Conservation (phyloP, 208 protist species). For the Crithidia sp. region DNA sequence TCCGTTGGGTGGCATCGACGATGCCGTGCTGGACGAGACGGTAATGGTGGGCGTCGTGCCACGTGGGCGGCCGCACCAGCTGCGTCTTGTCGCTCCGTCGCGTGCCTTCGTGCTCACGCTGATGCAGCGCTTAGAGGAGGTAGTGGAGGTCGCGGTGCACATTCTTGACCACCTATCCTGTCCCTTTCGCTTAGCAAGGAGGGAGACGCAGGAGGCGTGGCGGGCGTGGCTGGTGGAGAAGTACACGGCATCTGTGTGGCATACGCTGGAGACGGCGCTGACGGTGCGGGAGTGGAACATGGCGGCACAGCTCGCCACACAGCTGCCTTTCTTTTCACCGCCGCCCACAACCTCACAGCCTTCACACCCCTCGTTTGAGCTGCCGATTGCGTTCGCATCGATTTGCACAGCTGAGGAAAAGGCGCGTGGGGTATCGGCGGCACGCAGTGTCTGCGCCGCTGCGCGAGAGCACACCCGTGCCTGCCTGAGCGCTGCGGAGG, state of each 20-base stretch:
- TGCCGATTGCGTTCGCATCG: too few relatives aligned
- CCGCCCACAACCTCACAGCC: too few relatives aligned
- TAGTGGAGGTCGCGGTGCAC: constrained; percentile 16
- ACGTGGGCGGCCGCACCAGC: constrained; percentile 47
- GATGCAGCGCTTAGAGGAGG: constrained; percentile 31
- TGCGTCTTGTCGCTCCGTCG: constrained; percentile 55
- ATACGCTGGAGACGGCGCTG: constrained; percentile 9
- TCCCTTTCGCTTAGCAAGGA: background rate
- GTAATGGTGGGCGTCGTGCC: constrained; percentile 59
- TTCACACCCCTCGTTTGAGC: too few relatives aligned
- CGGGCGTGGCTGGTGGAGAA: background rate
- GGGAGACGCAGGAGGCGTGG: background rate
- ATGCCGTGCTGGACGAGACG: constrained; percentile 65
- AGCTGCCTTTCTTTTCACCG: constrained; percentile 15
- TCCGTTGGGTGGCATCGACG: constrained; percentile 32
- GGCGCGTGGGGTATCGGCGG: background rate
- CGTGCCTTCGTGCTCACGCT: constrained; percentile 42
- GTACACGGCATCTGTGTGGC: constrained; percentile 7
- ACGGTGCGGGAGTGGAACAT: constrained; percentile 17
- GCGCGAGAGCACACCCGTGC: constrained; percentile 27
- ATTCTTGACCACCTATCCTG: constrained; percentile 14
- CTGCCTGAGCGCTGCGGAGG: constrained; percentile 21
- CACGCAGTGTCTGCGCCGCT: constrained; percentile 9
- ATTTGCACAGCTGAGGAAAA: too few relatives aligned
- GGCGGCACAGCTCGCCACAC: constrained; percentile 3